Evolutionary conservation across 139 green algal genomes (phyloP).

Genomic region (Mesotaenium endlicherianum): DNA sequence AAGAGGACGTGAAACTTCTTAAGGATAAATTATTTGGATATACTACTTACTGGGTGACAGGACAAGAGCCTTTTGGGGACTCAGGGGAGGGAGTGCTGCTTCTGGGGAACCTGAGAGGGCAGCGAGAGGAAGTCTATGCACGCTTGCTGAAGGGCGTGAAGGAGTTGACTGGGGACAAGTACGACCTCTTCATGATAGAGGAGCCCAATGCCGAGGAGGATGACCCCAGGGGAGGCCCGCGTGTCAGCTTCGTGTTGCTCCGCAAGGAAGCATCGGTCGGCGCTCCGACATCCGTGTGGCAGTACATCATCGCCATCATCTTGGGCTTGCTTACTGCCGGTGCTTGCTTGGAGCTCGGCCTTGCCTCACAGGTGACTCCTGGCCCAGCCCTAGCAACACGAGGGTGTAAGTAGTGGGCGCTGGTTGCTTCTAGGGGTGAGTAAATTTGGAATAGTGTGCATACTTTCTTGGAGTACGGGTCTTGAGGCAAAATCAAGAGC

Average conservation of each 20-base stretch:
- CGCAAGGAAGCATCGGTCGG: conserved; percentile 61
- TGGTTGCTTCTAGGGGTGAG: neutral
- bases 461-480: too few species aligned
- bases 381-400: neutral
- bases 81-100: conserved; percentile 52
- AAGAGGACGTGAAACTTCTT: conserved; percentile 56
- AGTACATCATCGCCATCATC: conserved; percentile 62
- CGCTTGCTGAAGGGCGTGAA: conserved; percentile 55
- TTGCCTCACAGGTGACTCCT: conserved; percentile 38
- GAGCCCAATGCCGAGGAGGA: conserved; percentile 64
- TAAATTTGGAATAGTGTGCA: too few species aligned
- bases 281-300: conserved; percentile 61
- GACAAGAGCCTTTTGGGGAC: conserved; percentile 48
- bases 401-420: neutral
- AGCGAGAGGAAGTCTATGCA: conserved; percentile 60
- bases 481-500: too few species aligned
- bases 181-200: conserved; percentile 76
- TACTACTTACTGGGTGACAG: conserved; percentile 59
- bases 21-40: conserved; percentile 57
- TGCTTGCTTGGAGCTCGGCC: conserved; percentile 41
- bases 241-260: conserved; percentile 72
- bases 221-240: conserved; percentile 21
- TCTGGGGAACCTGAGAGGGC: conserved; percentile 77
- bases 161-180: conserved; percentile 71
- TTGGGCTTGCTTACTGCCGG: conserved; percentile 32